phyloP scores from a whole-genome alignment of 192 early-diverging fungal genomes.

The Phycomyces blakesleeanus region DNA sequence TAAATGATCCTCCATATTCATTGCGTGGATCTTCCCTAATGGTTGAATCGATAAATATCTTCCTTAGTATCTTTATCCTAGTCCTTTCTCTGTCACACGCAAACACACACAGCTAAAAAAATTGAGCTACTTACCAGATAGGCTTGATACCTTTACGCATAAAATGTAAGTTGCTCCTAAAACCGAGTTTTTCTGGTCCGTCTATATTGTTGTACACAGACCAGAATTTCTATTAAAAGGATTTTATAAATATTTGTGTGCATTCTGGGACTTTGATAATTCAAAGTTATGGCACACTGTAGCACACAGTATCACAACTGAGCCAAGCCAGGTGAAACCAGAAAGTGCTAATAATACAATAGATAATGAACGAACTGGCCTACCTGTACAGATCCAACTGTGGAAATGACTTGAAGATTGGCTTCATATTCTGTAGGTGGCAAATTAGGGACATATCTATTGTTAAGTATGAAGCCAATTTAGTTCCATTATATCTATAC shows the following conservation, averaged over 20 bases:
- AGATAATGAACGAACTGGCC: no score
- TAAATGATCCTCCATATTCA: conserved; percentile 27
- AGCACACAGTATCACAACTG: not conserved
- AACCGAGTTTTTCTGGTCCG: conserved; percentile 23
- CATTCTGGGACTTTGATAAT: no score
- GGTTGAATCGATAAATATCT: not conserved
- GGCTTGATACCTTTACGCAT: conserved; percentile 34
- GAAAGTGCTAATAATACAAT: no score
- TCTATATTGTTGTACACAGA: conserved; percentile 32
- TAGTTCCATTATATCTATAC: not conserved
- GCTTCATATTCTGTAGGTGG: conserved; percentile 23
- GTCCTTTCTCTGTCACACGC: no score
- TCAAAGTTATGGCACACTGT: no score
- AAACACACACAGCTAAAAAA: no score
- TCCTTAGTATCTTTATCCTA: no score
- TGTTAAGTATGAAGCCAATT: not conserved
- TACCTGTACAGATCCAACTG: conserved; percentile 26
- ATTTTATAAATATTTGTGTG: not conserved
- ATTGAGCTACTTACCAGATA: conserved; percentile 23
- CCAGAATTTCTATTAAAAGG: conserved; percentile 23
- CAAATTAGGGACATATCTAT: conserved; percentile 19
- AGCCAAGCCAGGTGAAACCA: no score
- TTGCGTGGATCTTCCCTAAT: conserved; percentile 28
- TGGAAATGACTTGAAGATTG: conserved; percentile 23
- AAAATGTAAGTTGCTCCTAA: conserved; percentile 25